A percentile compares a stretch with the other conserved stretches of the same genome.
Evolutionary conservation across 352 stramenopile genomes (phyloP).

Genomic region (Blastocystis sp.): DNA sequence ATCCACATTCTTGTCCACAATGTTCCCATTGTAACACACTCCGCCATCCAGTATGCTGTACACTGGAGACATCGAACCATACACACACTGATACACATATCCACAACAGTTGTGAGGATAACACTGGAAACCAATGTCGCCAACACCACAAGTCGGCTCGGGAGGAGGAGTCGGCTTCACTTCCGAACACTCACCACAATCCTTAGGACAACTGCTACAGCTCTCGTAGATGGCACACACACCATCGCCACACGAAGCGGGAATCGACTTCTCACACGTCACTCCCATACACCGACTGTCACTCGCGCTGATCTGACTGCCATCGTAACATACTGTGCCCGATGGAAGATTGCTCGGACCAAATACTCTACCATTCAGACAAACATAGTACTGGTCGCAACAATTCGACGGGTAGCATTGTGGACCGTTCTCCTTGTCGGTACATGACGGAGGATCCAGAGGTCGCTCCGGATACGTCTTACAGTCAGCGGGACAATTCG

Average conservation of each 20-base stretch:
- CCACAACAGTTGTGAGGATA: conserved; percentile 53
- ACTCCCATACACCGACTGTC: neutral
- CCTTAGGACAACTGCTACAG: conserved; percentile 37
- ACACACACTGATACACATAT: conserved; percentile 33
- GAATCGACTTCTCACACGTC: neutral
- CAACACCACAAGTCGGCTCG: neutral
- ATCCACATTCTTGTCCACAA: neutral
- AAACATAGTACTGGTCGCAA: conserved; percentile 10
- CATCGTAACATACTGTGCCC: conserved; percentile 1
- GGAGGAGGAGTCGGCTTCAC: neutral
- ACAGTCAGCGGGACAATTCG: conserved; percentile 47
- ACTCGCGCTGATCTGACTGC: neutral
- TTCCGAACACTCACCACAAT: conserved; percentile 23
- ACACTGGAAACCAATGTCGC: conserved; percentile 24
- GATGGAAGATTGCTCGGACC: neutral
- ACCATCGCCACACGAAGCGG: conserved; percentile 33
- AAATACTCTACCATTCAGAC: conserved; percentile 22
- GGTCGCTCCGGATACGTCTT: neutral
- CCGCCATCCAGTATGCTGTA: neutral
- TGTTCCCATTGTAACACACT: conserved; percentile 41
- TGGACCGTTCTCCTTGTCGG: neutral
- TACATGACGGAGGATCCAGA: neutral
- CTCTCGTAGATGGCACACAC: conserved; percentile 43
- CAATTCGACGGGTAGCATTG: conserved; percentile 40
- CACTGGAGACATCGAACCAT: neutral